phyloP scores from a whole-genome alignment of 2,329 filamentous ascomycete genomes.

The Thielaviopsis punctulata region DNA sequence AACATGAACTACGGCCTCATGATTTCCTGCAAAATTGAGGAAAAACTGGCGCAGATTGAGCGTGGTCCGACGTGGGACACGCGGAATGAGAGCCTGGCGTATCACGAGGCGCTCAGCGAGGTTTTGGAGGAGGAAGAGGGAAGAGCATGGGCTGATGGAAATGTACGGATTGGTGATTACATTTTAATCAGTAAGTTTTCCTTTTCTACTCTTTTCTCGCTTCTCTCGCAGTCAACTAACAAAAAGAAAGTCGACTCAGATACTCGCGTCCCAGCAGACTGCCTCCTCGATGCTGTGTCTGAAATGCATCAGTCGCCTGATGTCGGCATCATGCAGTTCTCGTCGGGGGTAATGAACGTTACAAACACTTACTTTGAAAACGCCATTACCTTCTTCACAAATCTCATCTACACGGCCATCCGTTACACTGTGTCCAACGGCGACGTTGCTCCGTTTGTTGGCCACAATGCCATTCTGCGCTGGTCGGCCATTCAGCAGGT shows the following conservation, averaged over 20 bases:
- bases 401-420: conserved; percentile 62
- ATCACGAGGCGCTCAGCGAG: conserved; percentile 46
- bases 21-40: conserved; percentile 53
- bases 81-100: conserved; percentile 48
- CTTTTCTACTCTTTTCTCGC: not conserved
- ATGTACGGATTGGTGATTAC: conserved; percentile 73
- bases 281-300: conserved; percentile 59
- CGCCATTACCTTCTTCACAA: conserved; percentile 54
- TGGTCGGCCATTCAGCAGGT: conserved; percentile 63
- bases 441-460: conserved; percentile 62
- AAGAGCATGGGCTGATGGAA: conserved; percentile 66
- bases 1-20: conserved; percentile 58
- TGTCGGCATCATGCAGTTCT: conserved; percentile 64
- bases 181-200: conserved; percentile 30
- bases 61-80: conserved; percentile 48
- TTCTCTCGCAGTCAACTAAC: not conserved
- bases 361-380: conserved; percentile 57
- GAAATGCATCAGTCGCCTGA: conserved; percentile 69
- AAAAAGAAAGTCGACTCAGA: conserved; percentile 44
- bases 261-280: conserved; percentile 61
- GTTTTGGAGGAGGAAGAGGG: conserved; percentile 51
- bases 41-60: conserved; percentile 41
- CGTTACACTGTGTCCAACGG: conserved; percentile 62
- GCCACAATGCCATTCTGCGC: conserved; percentile 62
- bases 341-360: conserved; percentile 64